Conservation (phyloP, 2,329 filamentous ascomycete species). For the Neofusicoccum sp. region DNA sequence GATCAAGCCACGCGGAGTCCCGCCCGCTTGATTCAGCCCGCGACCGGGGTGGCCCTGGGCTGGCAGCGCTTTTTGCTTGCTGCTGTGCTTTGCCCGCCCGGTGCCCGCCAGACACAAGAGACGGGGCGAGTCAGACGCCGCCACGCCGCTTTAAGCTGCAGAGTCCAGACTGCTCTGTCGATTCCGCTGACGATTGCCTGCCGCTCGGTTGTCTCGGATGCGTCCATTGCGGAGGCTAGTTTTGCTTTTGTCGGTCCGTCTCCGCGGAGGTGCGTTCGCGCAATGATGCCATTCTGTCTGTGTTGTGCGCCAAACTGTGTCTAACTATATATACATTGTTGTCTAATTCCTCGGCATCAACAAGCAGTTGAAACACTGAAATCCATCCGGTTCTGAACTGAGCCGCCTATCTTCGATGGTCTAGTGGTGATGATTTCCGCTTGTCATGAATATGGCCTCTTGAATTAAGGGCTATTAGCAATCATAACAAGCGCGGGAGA, state of each 20-base stretch:
- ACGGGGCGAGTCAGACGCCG: background rate
- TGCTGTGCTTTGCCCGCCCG: background rate
- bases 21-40: background rate
- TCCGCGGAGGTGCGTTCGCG: background rate
- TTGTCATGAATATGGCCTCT: too few relatives aligned
- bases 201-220: background rate
- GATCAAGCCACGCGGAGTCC: slow-evolving; percentile 12
- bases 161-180: slow-evolving; percentile 3
- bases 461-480: too few relatives aligned
- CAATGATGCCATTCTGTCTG: background rate
- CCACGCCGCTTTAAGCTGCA: slow-evolving; percentile 4
- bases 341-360: background rate
- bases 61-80: background rate
- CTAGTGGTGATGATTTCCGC: slow-evolving; percentile 13
- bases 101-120: background rate
- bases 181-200: background rate
- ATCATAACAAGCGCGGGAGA: background rate
- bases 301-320: background rate
- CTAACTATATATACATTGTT: background rate
- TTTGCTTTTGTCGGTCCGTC: background rate
- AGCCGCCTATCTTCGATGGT: background rate
- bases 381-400: background rate
- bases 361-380: background rate
- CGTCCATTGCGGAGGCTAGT: background rate
- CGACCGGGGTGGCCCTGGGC: background rate